phyloP scores from a whole-genome alignment of 257 asterid genomes.

The Asclepias syriaca region DNA sequence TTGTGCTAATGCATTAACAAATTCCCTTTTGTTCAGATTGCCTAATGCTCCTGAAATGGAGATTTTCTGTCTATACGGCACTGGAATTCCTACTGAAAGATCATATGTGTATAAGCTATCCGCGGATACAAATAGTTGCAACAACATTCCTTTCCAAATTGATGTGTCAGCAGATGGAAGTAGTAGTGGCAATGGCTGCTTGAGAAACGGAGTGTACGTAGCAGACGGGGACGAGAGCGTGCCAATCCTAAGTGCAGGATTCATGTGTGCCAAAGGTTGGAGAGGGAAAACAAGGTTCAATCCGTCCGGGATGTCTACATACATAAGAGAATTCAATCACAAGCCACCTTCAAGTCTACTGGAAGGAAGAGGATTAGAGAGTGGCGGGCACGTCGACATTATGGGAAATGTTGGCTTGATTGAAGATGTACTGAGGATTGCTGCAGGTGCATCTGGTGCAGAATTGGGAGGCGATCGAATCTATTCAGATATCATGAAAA shows the following conservation, averaged over 20 bases:
- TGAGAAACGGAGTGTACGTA: constrained; percentile 67
- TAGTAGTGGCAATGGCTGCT: constrained; percentile 51
- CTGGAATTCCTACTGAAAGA: constrained; percentile 82
- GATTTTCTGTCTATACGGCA: constrained; percentile 71
- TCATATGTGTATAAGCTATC: constrained; percentile 73
- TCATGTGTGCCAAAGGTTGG: constrained; percentile 92
- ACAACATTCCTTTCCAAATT: constrained; percentile 76
- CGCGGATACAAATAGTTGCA: constrained; percentile 50
- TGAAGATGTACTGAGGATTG: constrained; percentile 69
- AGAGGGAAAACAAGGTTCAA: constrained; percentile 73
- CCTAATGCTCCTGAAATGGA: constrained; percentile 93
- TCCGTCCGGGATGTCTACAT: constrained; percentile 62
- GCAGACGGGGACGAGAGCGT: constrained; percentile 79
- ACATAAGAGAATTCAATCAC: constrained; percentile 65
- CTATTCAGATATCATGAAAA: constrained; percentile 60
- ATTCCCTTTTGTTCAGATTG: constrained; percentile 37
- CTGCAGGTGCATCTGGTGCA: constrained; percentile 62
- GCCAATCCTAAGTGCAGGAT: constrained; percentile 69
- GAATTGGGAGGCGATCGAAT: constrained; percentile 62
- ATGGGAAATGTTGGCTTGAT: constrained; percentile 79
- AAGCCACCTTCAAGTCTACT: constrained; percentile 67
- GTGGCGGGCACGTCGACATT: constrained; percentile 83
- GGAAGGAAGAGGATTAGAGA: constrained; percentile 77
- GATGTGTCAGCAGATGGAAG: constrained; percentile 75
- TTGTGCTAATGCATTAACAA: not conserved